Conservation (phyloP, 495 filamentous ascomycete genomes). For the Trichoderma erinaceum region DNA sequence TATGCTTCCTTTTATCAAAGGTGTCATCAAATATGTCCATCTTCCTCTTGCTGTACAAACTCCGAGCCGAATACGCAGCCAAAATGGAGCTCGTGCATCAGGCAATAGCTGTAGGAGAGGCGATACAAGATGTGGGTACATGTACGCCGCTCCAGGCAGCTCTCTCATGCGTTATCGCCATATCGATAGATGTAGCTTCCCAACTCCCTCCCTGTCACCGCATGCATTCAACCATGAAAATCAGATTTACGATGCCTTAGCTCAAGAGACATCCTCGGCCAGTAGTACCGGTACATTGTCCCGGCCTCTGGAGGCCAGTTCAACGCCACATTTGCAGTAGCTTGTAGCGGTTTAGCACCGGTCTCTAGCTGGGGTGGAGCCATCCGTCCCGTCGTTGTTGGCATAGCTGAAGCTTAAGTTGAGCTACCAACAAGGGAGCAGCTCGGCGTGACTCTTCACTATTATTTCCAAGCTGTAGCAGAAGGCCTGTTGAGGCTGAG, state of each 20-base stretch:
- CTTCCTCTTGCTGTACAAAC: background rate
- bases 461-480: background rate
- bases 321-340: too few relatives aligned
- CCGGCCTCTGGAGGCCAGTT: too few relatives aligned
- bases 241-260: too few relatives aligned
- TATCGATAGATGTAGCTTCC: too few relatives aligned
- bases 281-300: too few relatives aligned
- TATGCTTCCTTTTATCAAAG: background rate
- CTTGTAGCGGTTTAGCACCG: background rate
- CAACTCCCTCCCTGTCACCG: too few relatives aligned
- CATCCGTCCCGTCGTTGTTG: background rate
- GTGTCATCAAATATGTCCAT: background rate
- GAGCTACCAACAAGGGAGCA: background rate
- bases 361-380: background rate
- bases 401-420: slow-evolving; percentile 1
- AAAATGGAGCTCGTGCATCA: background rate
- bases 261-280: too few relatives aligned
- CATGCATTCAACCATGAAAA: too few relatives aligned
- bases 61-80: background rate
- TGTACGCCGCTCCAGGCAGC: too few relatives aligned
- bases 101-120: background rate
- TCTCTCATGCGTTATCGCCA: too few relatives aligned
- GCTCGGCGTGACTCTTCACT: background rate
- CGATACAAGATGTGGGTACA: too few relatives aligned
- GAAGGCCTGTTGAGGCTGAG: too few relatives aligned